Conservation (phyloP, 768 basidiomycete genomes). For the Flagelloscypha sp. region DNA sequence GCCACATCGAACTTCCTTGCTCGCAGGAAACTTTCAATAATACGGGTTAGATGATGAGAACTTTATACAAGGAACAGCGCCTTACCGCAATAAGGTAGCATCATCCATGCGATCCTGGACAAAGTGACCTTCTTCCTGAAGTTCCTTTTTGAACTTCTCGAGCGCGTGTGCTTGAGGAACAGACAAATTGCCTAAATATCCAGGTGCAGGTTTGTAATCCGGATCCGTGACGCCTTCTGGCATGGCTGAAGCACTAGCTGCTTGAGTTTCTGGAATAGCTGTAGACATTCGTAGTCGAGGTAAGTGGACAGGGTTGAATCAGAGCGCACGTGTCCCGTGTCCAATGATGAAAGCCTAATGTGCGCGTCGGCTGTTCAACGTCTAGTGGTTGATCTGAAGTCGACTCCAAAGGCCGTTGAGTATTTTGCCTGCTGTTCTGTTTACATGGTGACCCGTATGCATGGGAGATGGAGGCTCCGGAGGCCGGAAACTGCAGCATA, state of each 20-base stretch:
- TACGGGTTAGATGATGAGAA: neutral
- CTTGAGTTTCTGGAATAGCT: slow-evolving; percentile 11
- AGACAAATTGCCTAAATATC: slow-evolving; percentile 74
- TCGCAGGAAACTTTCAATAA: slow-evolving; percentile 63
- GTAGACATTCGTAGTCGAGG: too few species aligned
- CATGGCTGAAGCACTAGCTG: slow-evolving; percentile 47
- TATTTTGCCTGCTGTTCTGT: too few species aligned
- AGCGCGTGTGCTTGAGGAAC: slow-evolving; percentile 54
- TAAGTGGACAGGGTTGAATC: too few species aligned
- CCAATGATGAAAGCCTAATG: too few species aligned
- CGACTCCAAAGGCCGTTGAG: too few species aligned
- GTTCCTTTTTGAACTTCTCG: slow-evolving; percentile 56
- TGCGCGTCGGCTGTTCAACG: too few species aligned
- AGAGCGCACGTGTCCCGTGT: too few species aligned
- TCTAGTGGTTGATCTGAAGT: too few species aligned
- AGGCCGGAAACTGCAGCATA: too few species aligned
- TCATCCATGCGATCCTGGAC: slow-evolving; percentile 64
- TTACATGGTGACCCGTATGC: too few species aligned
- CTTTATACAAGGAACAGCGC: neutral
- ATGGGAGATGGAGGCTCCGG: too few species aligned
- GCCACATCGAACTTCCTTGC: slow-evolving; percentile 87
- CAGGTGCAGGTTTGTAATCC: slow-evolving; percentile 59
- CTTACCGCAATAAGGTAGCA: slow-evolving; percentile 56
- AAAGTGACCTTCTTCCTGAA: slow-evolving; percentile 52
- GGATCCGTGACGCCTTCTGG: slow-evolving; percentile 55